These are phyloP conservation scores for Sporothrix humicola DNA, from an alignment of 2,329 filamentous ascomycete genomes.

Conservation along the genomic window DNA sequence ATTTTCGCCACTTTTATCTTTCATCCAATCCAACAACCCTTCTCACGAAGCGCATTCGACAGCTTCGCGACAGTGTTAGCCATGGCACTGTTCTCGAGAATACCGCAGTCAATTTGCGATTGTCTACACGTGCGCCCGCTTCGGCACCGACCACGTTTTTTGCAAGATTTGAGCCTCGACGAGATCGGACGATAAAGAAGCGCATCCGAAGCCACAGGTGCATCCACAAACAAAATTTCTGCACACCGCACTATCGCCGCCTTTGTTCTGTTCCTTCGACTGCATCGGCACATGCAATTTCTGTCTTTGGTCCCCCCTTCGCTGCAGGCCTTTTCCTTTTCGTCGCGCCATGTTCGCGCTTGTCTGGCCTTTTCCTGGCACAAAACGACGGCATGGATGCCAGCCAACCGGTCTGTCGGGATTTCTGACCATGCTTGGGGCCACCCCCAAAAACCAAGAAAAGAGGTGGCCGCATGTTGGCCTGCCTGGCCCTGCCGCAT, in stretches of 20 bases:
- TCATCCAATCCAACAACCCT: not conserved
- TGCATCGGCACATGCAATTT: not conserved
- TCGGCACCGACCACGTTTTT: not conserved
- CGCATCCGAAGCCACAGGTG: not conserved
- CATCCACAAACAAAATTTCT: not conserved
- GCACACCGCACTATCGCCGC: not conserved
- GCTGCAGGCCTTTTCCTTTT: not conserved
- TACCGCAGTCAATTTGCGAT: not conserved
- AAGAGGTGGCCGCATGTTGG: constrained; percentile 8
- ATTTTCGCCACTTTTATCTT: not conserved
- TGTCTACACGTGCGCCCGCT: too few relatives aligned
- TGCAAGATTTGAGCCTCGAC: not conserved
- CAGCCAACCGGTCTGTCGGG: constrained; percentile 25
- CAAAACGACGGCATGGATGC: not conserved
- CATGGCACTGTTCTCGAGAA: not conserved
- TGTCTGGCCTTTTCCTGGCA: not conserved
- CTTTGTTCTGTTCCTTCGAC: not conserved
- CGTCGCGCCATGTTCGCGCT: constrained; percentile 4
- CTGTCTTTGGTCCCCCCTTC: not conserved
- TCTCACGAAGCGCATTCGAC: not conserved
- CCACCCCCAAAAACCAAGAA: not conserved
- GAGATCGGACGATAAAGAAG: not conserved
- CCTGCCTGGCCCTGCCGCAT: not conserved
- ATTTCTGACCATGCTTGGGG: not conserved
- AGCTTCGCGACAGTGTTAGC: not conserved